Evolutionary conservation across 768 basidiomycete species (phyloP).

Genomic region (Lactifluus subvellereus): DNA sequence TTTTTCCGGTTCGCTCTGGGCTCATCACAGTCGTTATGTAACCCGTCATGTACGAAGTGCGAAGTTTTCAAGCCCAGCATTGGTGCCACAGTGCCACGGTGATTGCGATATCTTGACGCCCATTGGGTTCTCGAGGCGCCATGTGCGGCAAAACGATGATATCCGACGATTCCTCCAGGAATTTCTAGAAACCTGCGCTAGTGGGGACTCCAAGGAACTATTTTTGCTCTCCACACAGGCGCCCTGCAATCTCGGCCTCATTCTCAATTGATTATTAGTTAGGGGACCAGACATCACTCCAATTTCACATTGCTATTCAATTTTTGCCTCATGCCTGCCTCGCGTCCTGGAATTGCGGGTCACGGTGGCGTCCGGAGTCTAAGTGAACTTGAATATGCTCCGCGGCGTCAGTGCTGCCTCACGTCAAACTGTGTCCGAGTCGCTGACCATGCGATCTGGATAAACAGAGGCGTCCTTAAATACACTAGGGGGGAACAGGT

Average conservation of each 20-base stretch:
- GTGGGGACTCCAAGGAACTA: not conserved
- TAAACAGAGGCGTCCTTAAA: no score
- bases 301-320: not conserved
- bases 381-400: not conserved
- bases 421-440: no score
- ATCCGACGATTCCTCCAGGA: no score
- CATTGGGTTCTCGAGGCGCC: not conserved
- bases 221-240: not conserved
- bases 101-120: not conserved
- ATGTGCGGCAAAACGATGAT: no score
- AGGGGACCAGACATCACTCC: not conserved
- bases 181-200: not conserved
- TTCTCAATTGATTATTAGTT: not conserved
- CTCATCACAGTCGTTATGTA: not conserved
- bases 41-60: not conserved
- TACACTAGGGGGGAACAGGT: not conserved
- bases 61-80: not conserved
- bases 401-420: not conserved
- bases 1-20: not conserved
- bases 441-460: no score
- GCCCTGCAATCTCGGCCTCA: not conserved
- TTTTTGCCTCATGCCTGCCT: not conserved
- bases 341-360: not conserved
- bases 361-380: not conserved
- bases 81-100: not conserved